A percentile compares a stretch with the other conserved stretches of the same genome.
Evolutionary conservation across 306 rosid genomes (phyloP).

Genomic region (Vigna reflexopilosa): DNA sequence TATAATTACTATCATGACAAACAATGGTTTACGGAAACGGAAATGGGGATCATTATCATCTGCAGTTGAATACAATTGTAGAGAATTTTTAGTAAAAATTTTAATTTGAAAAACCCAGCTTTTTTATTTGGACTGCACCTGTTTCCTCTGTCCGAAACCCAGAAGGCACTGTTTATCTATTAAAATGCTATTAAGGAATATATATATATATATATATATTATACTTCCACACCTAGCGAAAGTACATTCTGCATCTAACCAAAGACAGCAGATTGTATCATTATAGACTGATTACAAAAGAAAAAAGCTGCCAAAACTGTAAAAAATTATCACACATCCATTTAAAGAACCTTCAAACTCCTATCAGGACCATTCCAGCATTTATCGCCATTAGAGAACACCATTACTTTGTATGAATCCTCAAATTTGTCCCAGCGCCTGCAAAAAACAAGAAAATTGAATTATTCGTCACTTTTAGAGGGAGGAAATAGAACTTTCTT

Average conservation of each 20-base stretch:
- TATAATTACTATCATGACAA: neutral
- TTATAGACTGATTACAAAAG: conserved; percentile 15
- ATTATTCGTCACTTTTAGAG: conserved; percentile 24
- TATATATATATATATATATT: neutral
- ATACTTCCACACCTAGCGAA: conserved; percentile 20
- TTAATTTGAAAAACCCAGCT: neutral
- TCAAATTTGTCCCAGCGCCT: conserved; percentile 98
- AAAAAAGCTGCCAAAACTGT: conserved; percentile 18
- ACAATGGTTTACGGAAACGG: neutral
- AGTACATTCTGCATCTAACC: neutral
- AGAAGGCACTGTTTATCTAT: conserved; percentile 23
- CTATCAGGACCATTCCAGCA: conserved; percentile 99
- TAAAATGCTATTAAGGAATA: too few relatives aligned
- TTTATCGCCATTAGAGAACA: conserved; percentile 82
- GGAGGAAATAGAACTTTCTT: neutral
- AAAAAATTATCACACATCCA: conserved; percentile 19
- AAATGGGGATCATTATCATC: conserved; percentile 4
- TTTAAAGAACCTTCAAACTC: conserved; percentile 81
- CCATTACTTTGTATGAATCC: conserved; percentile 80
- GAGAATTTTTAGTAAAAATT: neutral
- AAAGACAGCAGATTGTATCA: conserved; percentile 7
- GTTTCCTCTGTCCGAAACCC: conserved; percentile 16
- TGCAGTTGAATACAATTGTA: neutral
- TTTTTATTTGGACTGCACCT: neutral
- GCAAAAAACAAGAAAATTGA: conserved; percentile 31